Base-by-base conservation (phyloP, 345 rosid genomes). In the Aquilaria sinensis region DNA sequence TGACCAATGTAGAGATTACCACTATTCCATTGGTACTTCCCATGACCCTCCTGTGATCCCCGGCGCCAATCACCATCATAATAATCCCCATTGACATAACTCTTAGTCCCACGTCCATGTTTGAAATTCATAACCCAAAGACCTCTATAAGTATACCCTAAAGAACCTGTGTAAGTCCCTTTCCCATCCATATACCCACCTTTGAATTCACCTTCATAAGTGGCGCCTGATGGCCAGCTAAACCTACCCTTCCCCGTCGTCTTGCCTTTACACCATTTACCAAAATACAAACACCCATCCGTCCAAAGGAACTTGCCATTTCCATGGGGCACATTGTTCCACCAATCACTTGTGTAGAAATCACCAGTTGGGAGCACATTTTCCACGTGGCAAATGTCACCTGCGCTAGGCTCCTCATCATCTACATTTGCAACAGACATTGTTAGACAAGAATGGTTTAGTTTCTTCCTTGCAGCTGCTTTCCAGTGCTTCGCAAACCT, bases 131-230 rank as follows among this genome's bases (percentile, higher is more conserved):
- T 86, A 13, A 83, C 85, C 97, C 97, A 90, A 29, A 68, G 66
- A 47, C 97, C 97, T 70, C 69, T 78, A 32, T 85, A 90, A 0
- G 85, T 77, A 57, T 80, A 82, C 8, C 97, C 96, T 10, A 75
- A 59, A 0, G 89, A 76, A 12, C 87, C 93, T 1, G 85, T 85
- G 51, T 82, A 90, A 52, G 96, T 88, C 61, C 97, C 97, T 43
- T 79, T 83, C 2, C 97, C 97, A 68, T 90, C 96, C 93, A 90
- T 84, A 63, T 71, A 88, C 1, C 88, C 92, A 62, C 70, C 74
- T 65, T 84, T 88, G 83, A 90, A 90, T 49, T 90, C 96, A 16
- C 97, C 97, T 73, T 90, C 96, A 62, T 90, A 90, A 5, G 91
- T 88, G 51, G 96, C 91, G 29, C 96, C 97, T 49, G 81, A 83